Evolutionary conservation across 2,329 filamentous ascomycete species (phyloP).

Genomic region (Aspergillus puulaauensis): DNA sequence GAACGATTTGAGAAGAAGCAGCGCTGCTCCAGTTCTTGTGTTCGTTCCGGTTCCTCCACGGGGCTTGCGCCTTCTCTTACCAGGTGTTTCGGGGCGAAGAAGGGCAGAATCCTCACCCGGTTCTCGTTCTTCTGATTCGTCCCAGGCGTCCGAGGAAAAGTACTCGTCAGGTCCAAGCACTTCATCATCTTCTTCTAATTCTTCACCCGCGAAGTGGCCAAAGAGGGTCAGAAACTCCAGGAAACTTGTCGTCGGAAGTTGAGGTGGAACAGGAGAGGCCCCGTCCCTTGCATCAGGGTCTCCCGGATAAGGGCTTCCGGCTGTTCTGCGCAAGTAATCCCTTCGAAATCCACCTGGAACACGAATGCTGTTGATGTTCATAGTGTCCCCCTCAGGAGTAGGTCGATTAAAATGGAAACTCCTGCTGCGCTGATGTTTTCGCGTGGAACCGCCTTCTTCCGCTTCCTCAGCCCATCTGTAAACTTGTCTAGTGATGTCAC

Average conservation of each 20-base stretch:
- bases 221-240: slow-evolving; percentile 94
- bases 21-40: slow-evolving; percentile 72
- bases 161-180: slow-evolving; percentile 84
- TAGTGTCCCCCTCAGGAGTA: slow-evolving; percentile 73
- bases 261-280: slow-evolving; percentile 48
- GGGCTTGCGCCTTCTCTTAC: slow-evolving; percentile 70
- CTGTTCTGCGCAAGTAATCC: slow-evolving; percentile 79
- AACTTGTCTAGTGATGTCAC: slow-evolving; percentile 90
- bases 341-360: slow-evolving; percentile 90
- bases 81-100: slow-evolving; percentile 67
- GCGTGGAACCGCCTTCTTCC: slow-evolving; percentile 60
- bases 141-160: slow-evolving; percentile 75
- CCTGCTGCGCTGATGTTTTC: slow-evolving; percentile 73
- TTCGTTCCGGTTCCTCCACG: slow-evolving; percentile 74
- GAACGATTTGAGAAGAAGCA: slow-evolving; percentile 93
- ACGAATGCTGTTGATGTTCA: slow-evolving; percentile 88
- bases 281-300: slow-evolving; percentile 21
- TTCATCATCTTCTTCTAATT: slow-evolving; percentile 95
- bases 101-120: slow-evolving; percentile 87
- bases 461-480: slow-evolving; percentile 96
- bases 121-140: slow-evolving; percentile 62
- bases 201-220: slow-evolving; percentile 95
- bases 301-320: slow-evolving; percentile 54
- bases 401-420: slow-evolving; percentile 80
- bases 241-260: slow-evolving; percentile 85